Percentiles rank a stretch among this genome's conserved stretches.
Evolutionary conservation across 75 land plant species (phyloP).

Genomic region (Picea sitchensis): DNA sequence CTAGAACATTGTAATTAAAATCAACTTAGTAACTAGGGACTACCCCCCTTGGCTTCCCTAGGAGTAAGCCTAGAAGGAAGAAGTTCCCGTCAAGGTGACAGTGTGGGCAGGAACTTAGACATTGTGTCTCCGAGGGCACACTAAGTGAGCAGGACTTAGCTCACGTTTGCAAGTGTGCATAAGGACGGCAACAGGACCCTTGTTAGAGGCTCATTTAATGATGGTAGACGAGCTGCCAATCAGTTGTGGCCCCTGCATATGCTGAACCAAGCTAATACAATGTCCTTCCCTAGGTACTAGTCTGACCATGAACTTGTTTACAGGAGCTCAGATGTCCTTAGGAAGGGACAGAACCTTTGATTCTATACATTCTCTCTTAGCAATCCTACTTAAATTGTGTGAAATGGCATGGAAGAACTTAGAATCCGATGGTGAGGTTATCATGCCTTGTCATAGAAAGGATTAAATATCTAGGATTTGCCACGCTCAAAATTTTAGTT

Average conservation of each 20-base stretch:
- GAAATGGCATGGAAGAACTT: conserved; percentile 2
- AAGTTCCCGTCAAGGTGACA: too few relatives aligned
- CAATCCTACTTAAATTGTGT: background rate
- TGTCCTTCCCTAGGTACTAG: background rate
- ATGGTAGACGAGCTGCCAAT: background rate
- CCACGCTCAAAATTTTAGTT: background rate
- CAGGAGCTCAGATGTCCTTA: background rate
- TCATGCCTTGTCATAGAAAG: background rate
- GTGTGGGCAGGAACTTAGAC: too few relatives aligned
- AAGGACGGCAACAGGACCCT: too few relatives aligned
- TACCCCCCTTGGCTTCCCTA: too few relatives aligned
- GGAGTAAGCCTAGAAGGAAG: too few relatives aligned
- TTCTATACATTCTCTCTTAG: background rate
- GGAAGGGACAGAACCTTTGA: background rate
- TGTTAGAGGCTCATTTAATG: background rate
- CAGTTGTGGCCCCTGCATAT: background rate
- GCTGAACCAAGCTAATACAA: background rate
- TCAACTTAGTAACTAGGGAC: too few relatives aligned
- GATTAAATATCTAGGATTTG: background rate
- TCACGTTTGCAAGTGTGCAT: too few relatives aligned
- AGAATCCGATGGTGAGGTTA: too few relatives aligned
- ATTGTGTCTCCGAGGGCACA: too few relatives aligned
- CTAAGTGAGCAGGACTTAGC: too few relatives aligned
- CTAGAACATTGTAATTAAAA: too few relatives aligned
- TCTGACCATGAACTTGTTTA: background rate